These are phyloP conservation scores for Paxillus ammoniavirescens DNA, from an alignment of 768 basidiomycete genomes.

Conservation along the genomic window DNA sequence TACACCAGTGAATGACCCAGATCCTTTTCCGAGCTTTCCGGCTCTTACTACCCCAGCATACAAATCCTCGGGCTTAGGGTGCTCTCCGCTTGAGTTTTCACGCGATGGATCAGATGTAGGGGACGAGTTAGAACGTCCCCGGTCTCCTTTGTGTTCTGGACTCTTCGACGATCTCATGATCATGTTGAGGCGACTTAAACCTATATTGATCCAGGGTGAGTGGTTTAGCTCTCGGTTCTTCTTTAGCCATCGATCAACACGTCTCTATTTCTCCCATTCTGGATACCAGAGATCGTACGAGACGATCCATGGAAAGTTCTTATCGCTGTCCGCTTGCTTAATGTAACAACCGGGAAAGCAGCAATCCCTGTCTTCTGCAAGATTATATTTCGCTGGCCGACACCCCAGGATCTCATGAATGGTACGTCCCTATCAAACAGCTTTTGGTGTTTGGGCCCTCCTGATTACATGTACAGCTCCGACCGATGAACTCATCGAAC, in stretches of 20 bases:
- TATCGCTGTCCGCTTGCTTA: slow-evolving; percentile 64
- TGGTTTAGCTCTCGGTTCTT: neutral
- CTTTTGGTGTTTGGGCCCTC: neutral
- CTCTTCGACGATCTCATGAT: slow-evolving; percentile 23
- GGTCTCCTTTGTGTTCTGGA: neutral
- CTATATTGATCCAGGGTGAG: slow-evolving; percentile 32
- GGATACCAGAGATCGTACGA: slow-evolving; percentile 44
- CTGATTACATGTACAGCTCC: slow-evolving; percentile 34
- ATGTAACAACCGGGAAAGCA: slow-evolving; percentile 62
- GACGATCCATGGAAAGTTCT: slow-evolving; percentile 69
- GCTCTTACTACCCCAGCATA: slow-evolving; percentile 3
- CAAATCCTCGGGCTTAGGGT: slow-evolving; percentile 6
- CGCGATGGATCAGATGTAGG: neutral
- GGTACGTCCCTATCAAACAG: slow-evolving; percentile 37
- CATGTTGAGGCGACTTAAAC: slow-evolving; percentile 28
- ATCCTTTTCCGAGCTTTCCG: slow-evolving; percentile 3
- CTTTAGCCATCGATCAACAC: neutral
- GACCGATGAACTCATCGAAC: slow-evolving; percentile 39
- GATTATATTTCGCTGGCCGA: slow-evolving; percentile 57
- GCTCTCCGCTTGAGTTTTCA: neutral
- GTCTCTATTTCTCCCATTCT: too few relatives aligned
- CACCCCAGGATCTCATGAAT: slow-evolving; percentile 49
- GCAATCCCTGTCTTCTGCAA: slow-evolving; percentile 67
- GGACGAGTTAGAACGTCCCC: too few relatives aligned
- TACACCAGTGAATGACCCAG: neutral